phyloP scores from a whole-genome alignment of 1,139 yeast genomes.

The Yamadazyma triangularis region DNA sequence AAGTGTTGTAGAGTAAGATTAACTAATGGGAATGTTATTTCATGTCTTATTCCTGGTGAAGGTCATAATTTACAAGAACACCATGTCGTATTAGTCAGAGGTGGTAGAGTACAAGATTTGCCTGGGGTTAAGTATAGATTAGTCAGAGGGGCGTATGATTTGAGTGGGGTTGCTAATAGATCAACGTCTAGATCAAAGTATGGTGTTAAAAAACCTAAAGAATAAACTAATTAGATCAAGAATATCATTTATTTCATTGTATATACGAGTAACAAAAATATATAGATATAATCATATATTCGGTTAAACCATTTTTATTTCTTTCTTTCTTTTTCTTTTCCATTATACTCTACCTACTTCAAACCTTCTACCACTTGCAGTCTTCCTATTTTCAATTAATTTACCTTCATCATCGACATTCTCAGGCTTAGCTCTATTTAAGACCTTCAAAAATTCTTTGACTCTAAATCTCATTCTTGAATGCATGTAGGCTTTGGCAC shows the following conservation, averaged over 20 bases:
- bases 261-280: too few relatives aligned
- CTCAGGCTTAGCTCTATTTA: constrained; percentile 96
- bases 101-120: constrained; percentile 96
- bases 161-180: constrained; percentile 94
- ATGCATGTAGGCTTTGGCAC: constrained; percentile 97
- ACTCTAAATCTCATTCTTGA: constrained; percentile 97
- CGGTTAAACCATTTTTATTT: too few relatives aligned
- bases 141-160: constrained; percentile 90
- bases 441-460: constrained; percentile 86
- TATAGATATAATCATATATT: too few relatives aligned
- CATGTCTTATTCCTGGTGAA: constrained; percentile 97
- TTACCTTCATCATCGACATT: constrained; percentile 67
- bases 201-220: constrained; percentile 82
- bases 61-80: constrained; percentile 99
- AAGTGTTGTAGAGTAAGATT: constrained; percentile 94
- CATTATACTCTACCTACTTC: constrained; percentile 21
- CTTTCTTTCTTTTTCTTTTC: too few relatives aligned
- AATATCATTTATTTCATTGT: not conserved
- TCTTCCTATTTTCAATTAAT: constrained; percentile 61
- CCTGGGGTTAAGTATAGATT: constrained; percentile 97
- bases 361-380: constrained; percentile 81
- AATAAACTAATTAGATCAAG: constrained; percentile 7
- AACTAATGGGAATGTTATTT: constrained; percentile 81
- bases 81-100: constrained; percentile 91
- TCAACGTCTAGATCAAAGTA: constrained; percentile 86